Evolutionary conservation across 2,329 filamentous ascomycete species (phyloP).

Genomic region (Alternaria sp.): DNA sequence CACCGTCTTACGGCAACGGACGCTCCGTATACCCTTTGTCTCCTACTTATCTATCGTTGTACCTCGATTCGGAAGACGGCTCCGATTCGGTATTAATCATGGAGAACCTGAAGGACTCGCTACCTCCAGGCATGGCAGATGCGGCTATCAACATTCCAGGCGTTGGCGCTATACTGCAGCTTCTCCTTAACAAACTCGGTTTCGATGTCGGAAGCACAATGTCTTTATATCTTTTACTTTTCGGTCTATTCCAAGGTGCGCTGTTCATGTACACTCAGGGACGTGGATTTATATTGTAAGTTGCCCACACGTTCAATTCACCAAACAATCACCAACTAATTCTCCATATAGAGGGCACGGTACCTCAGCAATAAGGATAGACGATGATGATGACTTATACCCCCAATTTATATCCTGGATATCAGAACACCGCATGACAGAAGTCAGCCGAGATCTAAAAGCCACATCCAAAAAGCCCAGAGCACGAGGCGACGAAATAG

Average conservation of each 20-base stretch:
- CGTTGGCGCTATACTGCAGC: constrained; percentile 7
- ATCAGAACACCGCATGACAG: constrained; percentile 51
- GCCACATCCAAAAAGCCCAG: constrained; percentile 48
- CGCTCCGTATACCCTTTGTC: neutral
- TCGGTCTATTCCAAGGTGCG: constrained; percentile 51
- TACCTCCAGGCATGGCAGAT: constrained; percentile 11
- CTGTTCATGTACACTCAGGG: constrained; percentile 48
- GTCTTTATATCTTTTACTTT: constrained; percentile 55
- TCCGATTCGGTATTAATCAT: neutral
- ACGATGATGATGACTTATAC: constrained; percentile 56
- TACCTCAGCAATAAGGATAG: constrained; percentile 55
- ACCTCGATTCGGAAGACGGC: neutral
- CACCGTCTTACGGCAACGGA: neutral
- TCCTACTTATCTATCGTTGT: too few species aligned
- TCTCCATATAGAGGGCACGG: constrained; percentile 38
- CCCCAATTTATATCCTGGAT: constrained; percentile 55
- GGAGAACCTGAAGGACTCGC: neutral
- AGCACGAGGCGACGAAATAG: constrained; percentile 25
- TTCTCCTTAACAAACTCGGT: constrained; percentile 40
- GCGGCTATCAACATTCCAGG: constrained; percentile 9
- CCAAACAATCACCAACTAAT: constrained; percentile 27
- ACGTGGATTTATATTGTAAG: constrained; percentile 3
- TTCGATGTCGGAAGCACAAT: constrained; percentile 58
- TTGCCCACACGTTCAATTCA: neutral
- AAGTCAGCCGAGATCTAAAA: constrained; percentile 47